Base-by-base conservation (phyloP, 2,329 filamentous ascomycete genomes). In the Stachybotrys chlorohalonatus region DNA sequence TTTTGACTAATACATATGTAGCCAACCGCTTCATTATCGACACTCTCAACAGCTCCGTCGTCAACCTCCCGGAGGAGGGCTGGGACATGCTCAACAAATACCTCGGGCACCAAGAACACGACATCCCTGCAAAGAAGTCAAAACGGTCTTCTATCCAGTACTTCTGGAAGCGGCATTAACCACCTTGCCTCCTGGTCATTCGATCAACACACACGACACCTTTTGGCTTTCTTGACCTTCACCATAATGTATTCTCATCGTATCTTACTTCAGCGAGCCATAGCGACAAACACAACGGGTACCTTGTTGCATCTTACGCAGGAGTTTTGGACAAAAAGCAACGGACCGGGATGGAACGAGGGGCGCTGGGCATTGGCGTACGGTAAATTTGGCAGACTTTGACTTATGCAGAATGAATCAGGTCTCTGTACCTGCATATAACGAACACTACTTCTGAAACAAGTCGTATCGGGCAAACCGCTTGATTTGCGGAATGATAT, bases 21-120 rank as follows among this genome's bases (percentile, higher is more conserved):
- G 70, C 70, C 1, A 73, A 68, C 31, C 70, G 70, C 2, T 73
- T 73, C 55, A 73, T 73, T 58, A 72, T 73, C 56, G 70, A 73
- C 24, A 73, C 69, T 0, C 64, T 73, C 31, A 73, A 73, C 54
- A 63, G 70, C 52, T 71, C 69, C 5, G 62, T 73, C 9, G 36
- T 70, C n/a, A 57, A 72, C 42, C 62, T 73, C 6, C 70, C 70
- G 17, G 59, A 67, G 24, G 67, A 72, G 51, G 70, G 68, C 6
- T 68, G 68, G 58, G 63, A 68, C 51, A 63, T 67, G 52, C 63
- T 73, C 9, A 64, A 70, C 55, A 68, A 64, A 11, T 64, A 62
- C 32, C 55, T 70, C 16, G 61, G 56, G 39, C 63, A 58, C n/a
- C 42, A 58, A 11, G 3, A 59, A 3, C 52, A 54, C 0, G 55